These are phyloP conservation scores for Pilatotrama ljubarskyi DNA, from an alignment of 768 basidiomycete genomes.

Conservation along the genomic window DNA sequence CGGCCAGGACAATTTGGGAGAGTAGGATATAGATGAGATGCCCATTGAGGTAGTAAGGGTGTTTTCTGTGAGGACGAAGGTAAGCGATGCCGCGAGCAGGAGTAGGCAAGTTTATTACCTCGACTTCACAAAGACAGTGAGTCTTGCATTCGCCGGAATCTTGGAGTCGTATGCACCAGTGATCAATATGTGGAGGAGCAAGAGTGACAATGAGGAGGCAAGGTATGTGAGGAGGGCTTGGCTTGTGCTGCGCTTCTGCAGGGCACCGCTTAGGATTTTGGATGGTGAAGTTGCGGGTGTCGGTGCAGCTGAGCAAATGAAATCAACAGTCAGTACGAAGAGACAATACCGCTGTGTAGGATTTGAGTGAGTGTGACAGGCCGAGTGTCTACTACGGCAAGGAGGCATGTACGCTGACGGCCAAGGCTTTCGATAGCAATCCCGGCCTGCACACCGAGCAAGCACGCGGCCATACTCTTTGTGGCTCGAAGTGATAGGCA, in stretches of 20 bases:
- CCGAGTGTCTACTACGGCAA: too few species aligned
- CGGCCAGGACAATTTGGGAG: constrained; percentile 50
- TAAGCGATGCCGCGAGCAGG: not conserved
- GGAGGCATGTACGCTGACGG: too few species aligned
- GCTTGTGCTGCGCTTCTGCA: constrained; percentile 48
- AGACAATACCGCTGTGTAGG: too few species aligned
- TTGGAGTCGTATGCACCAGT: constrained; percentile 36
- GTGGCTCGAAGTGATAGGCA: too few species aligned
- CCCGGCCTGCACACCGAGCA: too few species aligned
- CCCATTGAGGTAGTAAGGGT: constrained; percentile 73
- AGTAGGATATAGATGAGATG: constrained; percentile 59
- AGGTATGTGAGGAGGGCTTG: constrained; percentile 49
- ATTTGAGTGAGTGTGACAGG: not conserved
- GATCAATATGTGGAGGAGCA: constrained; percentile 45
- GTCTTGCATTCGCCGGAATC: constrained; percentile 38
- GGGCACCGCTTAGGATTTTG: constrained; percentile 44
- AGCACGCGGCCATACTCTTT: too few species aligned
- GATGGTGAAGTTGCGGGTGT: constrained; percentile 54
- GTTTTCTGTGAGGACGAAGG: constrained; percentile 49
- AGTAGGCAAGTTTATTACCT: constrained; percentile 41
- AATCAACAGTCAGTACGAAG: not conserved
- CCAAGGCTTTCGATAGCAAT: too few species aligned
- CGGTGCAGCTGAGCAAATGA: constrained; percentile 37
- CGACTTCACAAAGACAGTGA: constrained; percentile 66
- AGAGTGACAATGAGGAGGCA: constrained; percentile 45